A percentile compares a stretch with the other conserved stretches of the same genome.
phyloP scores from a whole-genome alignment of 805 yeast species.

The Metschnikowia noctiluminum region DNA sequence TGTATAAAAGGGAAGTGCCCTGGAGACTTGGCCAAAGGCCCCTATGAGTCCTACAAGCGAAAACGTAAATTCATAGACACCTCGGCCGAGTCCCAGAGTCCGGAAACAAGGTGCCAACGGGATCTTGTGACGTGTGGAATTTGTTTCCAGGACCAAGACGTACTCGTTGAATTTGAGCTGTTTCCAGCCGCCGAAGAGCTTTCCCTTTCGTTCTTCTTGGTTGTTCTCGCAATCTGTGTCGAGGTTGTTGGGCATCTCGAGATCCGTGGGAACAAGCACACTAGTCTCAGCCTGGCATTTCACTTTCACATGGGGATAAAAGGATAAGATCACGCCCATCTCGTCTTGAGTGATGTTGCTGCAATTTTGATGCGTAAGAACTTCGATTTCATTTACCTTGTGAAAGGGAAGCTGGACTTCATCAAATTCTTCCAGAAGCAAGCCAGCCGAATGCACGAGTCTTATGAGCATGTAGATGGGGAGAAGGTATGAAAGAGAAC shows the following conservation, averaged over 20 bases:
- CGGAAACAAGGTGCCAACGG: slow-evolving; percentile 13
- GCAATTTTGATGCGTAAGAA: slow-evolving; percentile 9
- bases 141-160: slow-evolving; percentile 1
- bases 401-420: background rate
- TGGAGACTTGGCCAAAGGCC: slow-evolving; percentile 2
- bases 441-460: background rate
- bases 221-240: background rate
- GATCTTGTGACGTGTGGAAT: background rate
- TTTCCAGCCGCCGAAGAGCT: background rate
- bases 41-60: background rate
- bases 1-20: slow-evolving; percentile 5
- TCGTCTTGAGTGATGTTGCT: slow-evolving; percentile 7
- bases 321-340: slow-evolving; percentile 1
- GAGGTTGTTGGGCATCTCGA: slow-evolving; percentile 2
- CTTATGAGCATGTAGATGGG: too few species aligned
- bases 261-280: slow-evolving; percentile 10
- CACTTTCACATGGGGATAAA: slow-evolving; percentile 15
- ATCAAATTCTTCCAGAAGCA: background rate
- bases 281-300: slow-evolving; percentile 13
- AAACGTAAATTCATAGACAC: slow-evolving; percentile 9
- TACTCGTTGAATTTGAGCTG: slow-evolving; percentile 4
- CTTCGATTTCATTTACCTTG: background rate
- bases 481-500: too few species aligned
- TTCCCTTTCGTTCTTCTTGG: too few species aligned
- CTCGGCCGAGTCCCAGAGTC: slow-evolving; percentile 5